These are phyloP conservation scores for Russula sp. DNA, from an alignment of 768 basidiomycete genomes.

Conservation along the genomic window DNA sequence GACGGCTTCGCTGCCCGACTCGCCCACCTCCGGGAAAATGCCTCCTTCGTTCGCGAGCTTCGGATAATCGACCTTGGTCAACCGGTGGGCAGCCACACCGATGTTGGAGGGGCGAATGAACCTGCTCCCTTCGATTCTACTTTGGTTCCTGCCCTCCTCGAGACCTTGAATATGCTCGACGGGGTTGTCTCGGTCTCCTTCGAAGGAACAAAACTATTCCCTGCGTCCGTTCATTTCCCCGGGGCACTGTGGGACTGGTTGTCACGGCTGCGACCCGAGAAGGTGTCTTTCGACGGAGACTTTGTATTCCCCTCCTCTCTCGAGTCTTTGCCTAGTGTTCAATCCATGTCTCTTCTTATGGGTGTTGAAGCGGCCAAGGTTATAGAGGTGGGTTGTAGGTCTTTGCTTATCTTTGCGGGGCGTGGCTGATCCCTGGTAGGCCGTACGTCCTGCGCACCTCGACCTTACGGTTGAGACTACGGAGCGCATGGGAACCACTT, in stretches of 20 bases:
- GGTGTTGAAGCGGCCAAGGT: background rate
- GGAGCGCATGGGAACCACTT: background rate
- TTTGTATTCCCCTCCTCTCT: background rate
- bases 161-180: background rate
- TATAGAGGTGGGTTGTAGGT: background rate
- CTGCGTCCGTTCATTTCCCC: background rate
- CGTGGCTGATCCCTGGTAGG: background rate
- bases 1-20: background rate
- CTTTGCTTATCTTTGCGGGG: background rate
- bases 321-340: background rate
- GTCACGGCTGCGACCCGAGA: background rate
- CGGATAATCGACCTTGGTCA: background rate
- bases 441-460: background rate
- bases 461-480: background rate
- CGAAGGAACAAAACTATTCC: background rate
- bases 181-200: constrained; percentile 2
- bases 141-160: background rate
- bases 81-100: background rate
- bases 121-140: background rate
- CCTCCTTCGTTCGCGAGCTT: background rate
- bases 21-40: background rate
- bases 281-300: background rate
- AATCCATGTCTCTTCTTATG: background rate
- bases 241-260: constrained; percentile 1
- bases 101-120: background rate